A percentile compares a stretch with the other conserved stretches of the same genome.
phyloP scores from a whole-genome alignment of 1,139 yeast species.

The Kluyveromyces marxianus region DNA sequence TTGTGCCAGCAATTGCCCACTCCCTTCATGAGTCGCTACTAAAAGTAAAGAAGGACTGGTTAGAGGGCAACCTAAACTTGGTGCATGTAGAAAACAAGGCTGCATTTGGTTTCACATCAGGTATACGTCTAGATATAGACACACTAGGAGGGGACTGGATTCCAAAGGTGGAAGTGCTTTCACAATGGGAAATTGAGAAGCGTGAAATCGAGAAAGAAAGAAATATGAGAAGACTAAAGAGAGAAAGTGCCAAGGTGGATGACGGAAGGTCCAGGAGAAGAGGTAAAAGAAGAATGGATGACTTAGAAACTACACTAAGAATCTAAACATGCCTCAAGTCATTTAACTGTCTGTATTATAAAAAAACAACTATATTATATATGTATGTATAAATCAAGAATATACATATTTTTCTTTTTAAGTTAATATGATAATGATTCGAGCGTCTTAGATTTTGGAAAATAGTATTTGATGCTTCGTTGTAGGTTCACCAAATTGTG shows the following conservation, averaged over 20 bases:
- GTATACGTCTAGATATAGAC: constrained; percentile 55
- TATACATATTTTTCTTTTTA: too few species aligned
- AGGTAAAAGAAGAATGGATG: constrained; percentile 50
- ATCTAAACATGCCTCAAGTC: constrained; percentile 8
- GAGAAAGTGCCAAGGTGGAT: constrained; percentile 73
- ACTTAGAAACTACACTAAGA: constrained; percentile 37
- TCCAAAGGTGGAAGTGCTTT: constrained; percentile 76
- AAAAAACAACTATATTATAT: too few species aligned
- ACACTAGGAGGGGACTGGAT: constrained; percentile 74
- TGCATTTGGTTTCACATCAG: constrained; percentile 54
- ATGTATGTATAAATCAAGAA: too few species aligned
- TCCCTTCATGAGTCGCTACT: constrained; percentile 75
- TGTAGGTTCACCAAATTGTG: too few species aligned
- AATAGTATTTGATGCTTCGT: too few species aligned
- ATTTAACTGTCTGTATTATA: not conserved
- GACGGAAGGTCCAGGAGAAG: constrained; percentile 43
- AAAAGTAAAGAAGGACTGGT: constrained; percentile 71
- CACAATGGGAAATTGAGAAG: constrained; percentile 90
- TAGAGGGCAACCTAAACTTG: constrained; percentile 69
- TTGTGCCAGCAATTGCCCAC: constrained; percentile 84
- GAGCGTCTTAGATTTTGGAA: too few species aligned
- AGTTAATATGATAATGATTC: too few species aligned
- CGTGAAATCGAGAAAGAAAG: constrained; percentile 94
- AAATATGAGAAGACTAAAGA: constrained; percentile 79
- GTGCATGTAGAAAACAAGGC: constrained; percentile 48